These are phyloP conservation scores for Talaromyces rugulosus DNA, from an alignment of 2,329 filamentous ascomycete genomes.

Conservation along the genomic window DNA sequence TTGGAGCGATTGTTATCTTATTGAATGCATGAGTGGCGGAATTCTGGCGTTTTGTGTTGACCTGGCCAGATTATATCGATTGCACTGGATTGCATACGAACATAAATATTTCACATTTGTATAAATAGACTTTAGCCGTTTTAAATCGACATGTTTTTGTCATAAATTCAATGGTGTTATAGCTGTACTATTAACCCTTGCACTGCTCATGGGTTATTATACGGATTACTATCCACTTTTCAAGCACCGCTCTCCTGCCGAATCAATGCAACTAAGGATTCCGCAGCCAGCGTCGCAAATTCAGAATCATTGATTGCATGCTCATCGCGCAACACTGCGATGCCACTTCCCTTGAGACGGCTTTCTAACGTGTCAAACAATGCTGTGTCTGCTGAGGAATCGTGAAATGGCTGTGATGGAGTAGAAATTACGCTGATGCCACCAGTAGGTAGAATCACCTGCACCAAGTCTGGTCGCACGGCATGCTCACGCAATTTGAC, in stretches of 20 bases:
- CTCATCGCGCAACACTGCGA: constrained; percentile 48
- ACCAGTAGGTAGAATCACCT: constrained; percentile 57
- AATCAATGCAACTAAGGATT: constrained; percentile 20
- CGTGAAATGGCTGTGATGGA: constrained; percentile 51
- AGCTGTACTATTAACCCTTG: neutral
- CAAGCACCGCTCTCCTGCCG: neutral
- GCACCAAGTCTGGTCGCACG: constrained; percentile 38
- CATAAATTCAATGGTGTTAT: neutral
- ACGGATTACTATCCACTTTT: neutral
- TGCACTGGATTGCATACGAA: neutral
- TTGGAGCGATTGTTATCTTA: neutral
- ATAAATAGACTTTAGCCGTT: neutral
- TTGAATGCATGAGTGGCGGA: neutral
- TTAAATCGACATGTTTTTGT: neutral
- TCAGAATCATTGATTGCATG: constrained; percentile 26
- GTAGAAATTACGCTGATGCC: constrained; percentile 61
- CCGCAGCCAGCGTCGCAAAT: constrained; percentile 25
- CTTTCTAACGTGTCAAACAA: constrained; percentile 47
- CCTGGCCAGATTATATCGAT: neutral
- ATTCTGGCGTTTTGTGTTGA: neutral
- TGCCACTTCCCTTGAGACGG: constrained; percentile 46
- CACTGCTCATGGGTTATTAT: neutral
- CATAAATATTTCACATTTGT: neutral
- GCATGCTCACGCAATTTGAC: constrained; percentile 46
- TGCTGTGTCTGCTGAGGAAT: constrained; percentile 44